Conservation (phyloP, 305 asterid species). For the Fraxinus baroniana region DNA sequence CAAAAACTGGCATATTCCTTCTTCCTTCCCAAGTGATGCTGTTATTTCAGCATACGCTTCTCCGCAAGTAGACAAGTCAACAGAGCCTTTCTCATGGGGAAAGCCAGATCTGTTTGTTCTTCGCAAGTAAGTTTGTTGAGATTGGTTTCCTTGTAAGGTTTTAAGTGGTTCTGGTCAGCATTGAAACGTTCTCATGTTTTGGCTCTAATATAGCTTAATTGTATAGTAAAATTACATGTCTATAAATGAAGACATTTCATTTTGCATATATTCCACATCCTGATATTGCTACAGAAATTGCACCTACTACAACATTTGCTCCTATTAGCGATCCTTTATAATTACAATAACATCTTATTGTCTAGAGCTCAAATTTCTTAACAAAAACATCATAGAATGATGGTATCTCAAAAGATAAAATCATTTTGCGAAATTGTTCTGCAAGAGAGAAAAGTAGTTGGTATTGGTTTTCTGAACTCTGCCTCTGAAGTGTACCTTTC, state of each 20-base stretch:
- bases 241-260: neutral
- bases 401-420: neutral
- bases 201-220: neutral
- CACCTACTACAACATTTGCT: slow-evolving; percentile 1
- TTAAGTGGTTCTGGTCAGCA: neutral
- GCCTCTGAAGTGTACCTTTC: neutral
- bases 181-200: neutral
- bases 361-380: neutral
- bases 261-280: neutral
- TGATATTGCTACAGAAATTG: neutral
- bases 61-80: slow-evolving; percentile 94
- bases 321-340: neutral
- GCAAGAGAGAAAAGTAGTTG: neutral
- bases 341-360: neutral
- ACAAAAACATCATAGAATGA: neutral
- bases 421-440: neutral
- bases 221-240: neutral
- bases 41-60: slow-evolving; percentile 78
- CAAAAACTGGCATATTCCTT: slow-evolving; percentile 93
- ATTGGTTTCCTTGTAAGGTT: neutral
- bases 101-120: slow-evolving; percentile 88
- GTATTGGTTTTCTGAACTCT: slow-evolving; percentile 7
- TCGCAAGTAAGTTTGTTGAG: slow-evolving; percentile 67
- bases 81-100: slow-evolving; percentile 87
- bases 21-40: slow-evolving; percentile 85